Evolutionary conservation across 2,329 filamentous ascomycete species (phyloP).

Genomic region (Pseudogymnoascus sp.): DNA sequence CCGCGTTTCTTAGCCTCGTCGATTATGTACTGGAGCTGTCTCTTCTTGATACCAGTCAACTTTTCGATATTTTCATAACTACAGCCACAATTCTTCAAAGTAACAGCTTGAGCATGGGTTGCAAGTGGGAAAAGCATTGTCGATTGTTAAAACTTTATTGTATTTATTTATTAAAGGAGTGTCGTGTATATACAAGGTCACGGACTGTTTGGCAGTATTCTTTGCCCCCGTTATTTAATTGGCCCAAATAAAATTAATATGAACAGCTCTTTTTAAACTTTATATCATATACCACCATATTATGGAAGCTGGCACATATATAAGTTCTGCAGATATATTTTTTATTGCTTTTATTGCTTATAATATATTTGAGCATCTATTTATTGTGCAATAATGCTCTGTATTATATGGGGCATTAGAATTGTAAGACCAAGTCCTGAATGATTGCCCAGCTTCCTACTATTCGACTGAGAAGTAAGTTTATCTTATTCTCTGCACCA

Average conservation of each 20-base stretch:
- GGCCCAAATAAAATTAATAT: neutral
- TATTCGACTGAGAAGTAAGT: neutral
- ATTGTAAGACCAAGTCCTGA: neutral
- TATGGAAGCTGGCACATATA: neutral
- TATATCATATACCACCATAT: neutral
- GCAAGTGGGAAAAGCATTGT: slow-evolving; percentile 6
- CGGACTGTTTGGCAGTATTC: neutral
- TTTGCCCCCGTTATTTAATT: neutral
- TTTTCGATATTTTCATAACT: neutral
- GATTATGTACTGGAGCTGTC: slow-evolving; percentile 1
- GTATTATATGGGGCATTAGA: neutral
- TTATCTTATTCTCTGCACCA: neutral
- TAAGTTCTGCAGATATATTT: neutral
- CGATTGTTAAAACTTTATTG: neutral
- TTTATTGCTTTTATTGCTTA: neutral
- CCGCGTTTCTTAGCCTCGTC: slow-evolving; percentile 3
- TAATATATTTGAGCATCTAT: neutral
- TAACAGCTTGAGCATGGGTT: neutral
- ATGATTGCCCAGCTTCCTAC: neutral
- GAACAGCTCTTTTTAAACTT: neutral
- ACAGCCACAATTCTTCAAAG: neutral
- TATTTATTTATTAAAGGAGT: neutral
- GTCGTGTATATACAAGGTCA: neutral
- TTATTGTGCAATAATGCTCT: neutral
- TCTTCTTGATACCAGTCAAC: neutral